phyloP scores from a whole-genome alignment of 2,329 filamentous ascomycete genomes.

The Periconia sp. region DNA sequence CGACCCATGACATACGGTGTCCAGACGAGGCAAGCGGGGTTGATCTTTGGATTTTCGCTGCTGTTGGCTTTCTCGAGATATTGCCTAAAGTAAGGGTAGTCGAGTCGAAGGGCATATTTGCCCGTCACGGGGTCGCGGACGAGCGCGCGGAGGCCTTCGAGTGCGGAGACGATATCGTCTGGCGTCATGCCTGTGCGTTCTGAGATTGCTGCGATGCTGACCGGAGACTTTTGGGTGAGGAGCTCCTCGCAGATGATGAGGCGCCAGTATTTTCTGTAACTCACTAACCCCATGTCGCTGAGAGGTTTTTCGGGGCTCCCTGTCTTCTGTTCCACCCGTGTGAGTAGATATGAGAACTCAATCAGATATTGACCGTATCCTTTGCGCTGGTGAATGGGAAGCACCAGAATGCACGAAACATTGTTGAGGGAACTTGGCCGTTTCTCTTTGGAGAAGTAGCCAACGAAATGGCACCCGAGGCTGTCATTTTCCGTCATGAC shows the following conservation, averaged over 20 bases:
- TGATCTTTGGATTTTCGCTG: conserved; percentile 83
- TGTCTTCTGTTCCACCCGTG: conserved; percentile 87
- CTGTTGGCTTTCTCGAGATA: conserved; percentile 88
- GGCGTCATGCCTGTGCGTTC: conserved; percentile 92
- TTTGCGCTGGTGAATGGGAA: conserved; percentile 95
- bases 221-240: conserved; percentile 60
- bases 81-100: conserved; percentile 80
- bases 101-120: conserved; percentile 85
- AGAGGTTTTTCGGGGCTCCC: conserved; percentile 96
- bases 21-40: conserved; percentile 82
- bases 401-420: conserved; percentile 92
- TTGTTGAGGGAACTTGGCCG: conserved; percentile 93
- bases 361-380: conserved; percentile 96
- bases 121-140: conserved; percentile 87
- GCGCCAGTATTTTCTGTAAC: conserved; percentile 97
- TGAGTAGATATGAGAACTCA: conserved; percentile 96
- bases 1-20: conserved; percentile 97
- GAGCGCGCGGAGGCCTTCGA: conserved; percentile 86
- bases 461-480: conserved; percentile 91
- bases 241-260: conserved; percentile 84
- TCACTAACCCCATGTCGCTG: conserved; percentile 96
- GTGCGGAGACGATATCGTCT: conserved; percentile 91
- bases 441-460: conserved; percentile 99
- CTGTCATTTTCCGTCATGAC: conserved; percentile 94
- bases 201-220: conserved; percentile 68